These are phyloP conservation scores for Fusarium sp. DNA, from an alignment of 2,329 filamentous ascomycete genomes.

Conservation along the genomic window DNA sequence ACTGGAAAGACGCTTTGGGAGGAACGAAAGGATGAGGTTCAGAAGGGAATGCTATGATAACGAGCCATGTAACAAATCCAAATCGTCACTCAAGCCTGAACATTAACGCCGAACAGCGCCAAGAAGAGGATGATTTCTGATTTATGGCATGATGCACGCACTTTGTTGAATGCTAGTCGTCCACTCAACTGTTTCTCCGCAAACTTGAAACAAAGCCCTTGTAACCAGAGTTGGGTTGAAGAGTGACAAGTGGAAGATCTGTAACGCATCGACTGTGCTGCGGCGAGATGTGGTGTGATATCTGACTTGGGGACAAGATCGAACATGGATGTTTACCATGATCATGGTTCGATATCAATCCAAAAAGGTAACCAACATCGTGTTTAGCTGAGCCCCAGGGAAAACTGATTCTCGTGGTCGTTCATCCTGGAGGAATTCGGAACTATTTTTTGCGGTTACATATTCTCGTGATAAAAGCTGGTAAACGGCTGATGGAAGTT, in stretches of 20 bases:
- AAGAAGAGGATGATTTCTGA: conserved; percentile 21
- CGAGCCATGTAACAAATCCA: conserved; percentile 16
- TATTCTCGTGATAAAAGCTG: conserved; percentile 2
- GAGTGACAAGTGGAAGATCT: conserved; percentile 30
- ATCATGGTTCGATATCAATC: conserved; percentile 41
- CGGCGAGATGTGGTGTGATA: conserved; percentile 44
- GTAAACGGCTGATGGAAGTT: conserved; percentile 10
- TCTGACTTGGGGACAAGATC: conserved; percentile 30
- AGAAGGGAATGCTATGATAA: conserved; percentile 86
- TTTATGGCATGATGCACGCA: conserved; percentile 33
- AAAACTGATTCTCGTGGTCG: conserved; percentile 4
- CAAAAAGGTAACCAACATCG: conserved; percentile 16
- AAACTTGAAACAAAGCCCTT: conserved; percentile 40
- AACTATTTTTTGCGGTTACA: conserved; percentile 4
- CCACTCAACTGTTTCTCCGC: conserved; percentile 14
- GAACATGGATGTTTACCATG: conserved; percentile 32
- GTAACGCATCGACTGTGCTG: conserved; percentile 23
- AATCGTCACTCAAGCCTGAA: conserved; percentile 10
- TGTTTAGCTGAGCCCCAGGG: conserved; percentile 2
- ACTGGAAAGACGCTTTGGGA: conserved; percentile 99
- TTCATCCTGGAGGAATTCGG: conserved; percentile 5
- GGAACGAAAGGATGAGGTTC: conserved; percentile 89
- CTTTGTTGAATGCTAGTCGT: conserved; percentile 12
- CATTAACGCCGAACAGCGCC: conserved; percentile 16
- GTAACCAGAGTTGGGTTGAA: conserved; percentile 2